A percentile compares a stretch with the other conserved stretches of the same genome.
These are phyloP conservation scores for Solanum chiquidenum DNA, from an alignment of 257 asterid species.

Conservation along the genomic window DNA sequence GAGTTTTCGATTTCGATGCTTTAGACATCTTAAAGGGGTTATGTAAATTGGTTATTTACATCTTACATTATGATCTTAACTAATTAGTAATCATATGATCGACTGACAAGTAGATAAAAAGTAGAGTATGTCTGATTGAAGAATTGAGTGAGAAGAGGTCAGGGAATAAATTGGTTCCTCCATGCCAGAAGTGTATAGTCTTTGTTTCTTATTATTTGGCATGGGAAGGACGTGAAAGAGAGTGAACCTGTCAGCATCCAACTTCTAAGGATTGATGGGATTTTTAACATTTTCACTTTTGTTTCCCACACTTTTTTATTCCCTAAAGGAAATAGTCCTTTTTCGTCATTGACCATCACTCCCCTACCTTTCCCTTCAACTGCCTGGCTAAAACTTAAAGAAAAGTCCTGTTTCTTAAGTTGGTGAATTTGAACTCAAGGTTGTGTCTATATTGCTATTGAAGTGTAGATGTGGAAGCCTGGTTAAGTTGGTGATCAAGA, in stretches of 20 bases:
- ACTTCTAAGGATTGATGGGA: not conserved
- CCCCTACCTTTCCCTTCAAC: not conserved
- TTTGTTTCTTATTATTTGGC: not conserved
- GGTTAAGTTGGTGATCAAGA: not conserved
- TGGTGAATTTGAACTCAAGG: not conserved
- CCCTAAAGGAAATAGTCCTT: not conserved
- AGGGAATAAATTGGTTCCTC: not conserved
- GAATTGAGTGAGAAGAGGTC: not conserved
- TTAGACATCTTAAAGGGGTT: not conserved
- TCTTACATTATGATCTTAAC: not conserved
- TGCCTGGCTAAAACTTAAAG: not conserved
- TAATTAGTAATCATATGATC: not conserved
- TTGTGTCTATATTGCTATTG: not conserved
- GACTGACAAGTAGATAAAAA: not conserved
- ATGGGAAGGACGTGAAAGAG: not conserved
- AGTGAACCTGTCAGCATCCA: not conserved
- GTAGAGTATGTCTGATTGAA: not conserved
- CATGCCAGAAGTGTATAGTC: not conserved
- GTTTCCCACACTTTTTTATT: not conserved
- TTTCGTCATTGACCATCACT: not conserved
- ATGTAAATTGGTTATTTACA: not conserved
- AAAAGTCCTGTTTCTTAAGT: not conserved
- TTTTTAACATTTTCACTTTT: not conserved
- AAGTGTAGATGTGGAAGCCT: not conserved
- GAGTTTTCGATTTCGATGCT: not conserved